A percentile compares a stretch with the other conserved stretches of the same genome.
Conservation (phyloP, 305 asterid genomes). For the Solanum hybrid region DNA sequence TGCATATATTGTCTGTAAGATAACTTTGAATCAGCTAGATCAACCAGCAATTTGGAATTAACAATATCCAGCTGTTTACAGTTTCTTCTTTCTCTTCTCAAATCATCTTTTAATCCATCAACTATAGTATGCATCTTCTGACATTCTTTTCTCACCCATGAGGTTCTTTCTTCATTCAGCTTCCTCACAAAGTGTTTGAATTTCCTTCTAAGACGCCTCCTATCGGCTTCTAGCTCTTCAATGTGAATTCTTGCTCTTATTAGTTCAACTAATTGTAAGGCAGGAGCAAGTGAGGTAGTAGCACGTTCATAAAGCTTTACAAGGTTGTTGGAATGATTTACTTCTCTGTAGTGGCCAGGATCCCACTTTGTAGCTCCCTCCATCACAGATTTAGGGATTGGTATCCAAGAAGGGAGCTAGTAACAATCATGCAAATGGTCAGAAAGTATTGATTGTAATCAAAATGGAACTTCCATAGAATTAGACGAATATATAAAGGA, state of each 20-base stretch:
- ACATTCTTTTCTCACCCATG: conserved; percentile 18
- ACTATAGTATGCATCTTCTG: conserved; percentile 12
- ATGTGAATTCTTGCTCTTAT: conserved; percentile 14
- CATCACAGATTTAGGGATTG: conserved; percentile 13
- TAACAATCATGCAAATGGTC: neutral
- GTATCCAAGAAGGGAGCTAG: conserved; percentile 20
- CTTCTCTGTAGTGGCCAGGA: conserved; percentile 4
- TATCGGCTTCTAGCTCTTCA: conserved; percentile 25
- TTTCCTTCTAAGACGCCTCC: conserved; percentile 14
- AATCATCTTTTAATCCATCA: conserved; percentile 18
- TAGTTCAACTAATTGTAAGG: conserved; percentile 17
- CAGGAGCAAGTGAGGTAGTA: conserved; percentile 16
- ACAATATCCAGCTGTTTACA: conserved; percentile 16
- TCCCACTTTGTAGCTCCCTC: conserved; percentile 54
- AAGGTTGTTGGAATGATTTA: conserved; percentile 6
- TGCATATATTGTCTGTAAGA: conserved; percentile 17
- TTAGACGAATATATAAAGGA: neutral
- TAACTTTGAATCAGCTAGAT: conserved; percentile 34
- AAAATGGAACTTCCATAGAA: neutral
- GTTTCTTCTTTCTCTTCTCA: conserved; percentile 25
- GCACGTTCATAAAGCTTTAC: neutral
- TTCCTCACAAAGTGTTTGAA: conserved; percentile 17
- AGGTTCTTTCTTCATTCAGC: conserved; percentile 24
- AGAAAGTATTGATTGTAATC: neutral
- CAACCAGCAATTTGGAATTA: conserved; percentile 31